These are phyloP conservation scores for Erythrophleum ivorense DNA, from an alignment of 331 rosid species.

Conservation along the genomic window DNA sequence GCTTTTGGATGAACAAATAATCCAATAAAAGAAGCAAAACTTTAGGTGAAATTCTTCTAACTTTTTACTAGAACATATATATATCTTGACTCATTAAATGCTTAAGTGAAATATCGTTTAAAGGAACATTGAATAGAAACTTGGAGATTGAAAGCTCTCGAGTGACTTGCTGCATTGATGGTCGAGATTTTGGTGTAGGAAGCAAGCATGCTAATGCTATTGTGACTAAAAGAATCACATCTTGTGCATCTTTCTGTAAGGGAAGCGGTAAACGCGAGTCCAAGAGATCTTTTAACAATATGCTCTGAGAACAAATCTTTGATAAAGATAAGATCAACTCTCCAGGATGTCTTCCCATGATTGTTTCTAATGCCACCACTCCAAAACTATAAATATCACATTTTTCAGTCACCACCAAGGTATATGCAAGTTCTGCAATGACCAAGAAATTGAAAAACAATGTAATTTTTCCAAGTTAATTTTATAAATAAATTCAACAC, in stretches of 20 bases:
- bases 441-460: not conserved
- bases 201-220: constrained; percentile 41
- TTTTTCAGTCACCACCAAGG: constrained; percentile 40
- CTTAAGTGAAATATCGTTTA: constrained; percentile 19
- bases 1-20: no score
- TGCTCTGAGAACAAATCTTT: not conserved
- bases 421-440: constrained; percentile 45
- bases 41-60: no score
- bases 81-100: constrained; percentile 14
- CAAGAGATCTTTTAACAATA: constrained; percentile 42
- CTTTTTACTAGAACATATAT: not conserved
- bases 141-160: constrained; percentile 15
- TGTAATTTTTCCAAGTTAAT: not conserved
- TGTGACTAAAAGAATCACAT: not conserved
- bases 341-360: constrained; percentile 57
- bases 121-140: not conserved
- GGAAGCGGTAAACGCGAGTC: constrained; percentile 49
- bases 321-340: constrained; percentile 35
- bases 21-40: no score
- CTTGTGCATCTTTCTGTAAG: not conserved
- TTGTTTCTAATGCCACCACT: constrained; percentile 44
- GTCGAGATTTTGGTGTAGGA: constrained; percentile 38
- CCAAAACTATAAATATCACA: constrained; percentile 52
- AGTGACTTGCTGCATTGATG: constrained; percentile 40
- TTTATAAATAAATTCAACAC: not conserved